Conservation (phyloP, 768 basidiomycete genomes). For the Clitopilus passeckerianus region DNA sequence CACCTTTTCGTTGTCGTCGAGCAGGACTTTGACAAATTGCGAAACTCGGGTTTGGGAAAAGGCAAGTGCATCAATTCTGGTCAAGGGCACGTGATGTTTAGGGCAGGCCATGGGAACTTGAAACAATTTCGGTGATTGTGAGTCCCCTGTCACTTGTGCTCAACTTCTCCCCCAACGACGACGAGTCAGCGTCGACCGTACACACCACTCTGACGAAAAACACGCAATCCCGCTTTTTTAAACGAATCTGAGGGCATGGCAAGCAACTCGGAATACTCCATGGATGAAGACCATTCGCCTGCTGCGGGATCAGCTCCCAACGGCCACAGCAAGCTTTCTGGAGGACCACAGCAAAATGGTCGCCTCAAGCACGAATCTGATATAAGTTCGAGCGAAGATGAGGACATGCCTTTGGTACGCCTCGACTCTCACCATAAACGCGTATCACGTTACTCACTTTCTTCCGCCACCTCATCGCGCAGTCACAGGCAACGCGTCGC, state of each 20-base stretch:
- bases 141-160: constrained; percentile 4
- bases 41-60: not conserved
- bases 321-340: constrained; percentile 25
- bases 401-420: constrained; percentile 69
- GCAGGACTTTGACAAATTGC: not conserved
- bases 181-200: not conserved
- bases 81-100: constrained; percentile 9
- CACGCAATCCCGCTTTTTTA: not conserved
- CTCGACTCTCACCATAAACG: constrained; percentile 6
- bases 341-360: constrained; percentile 42
- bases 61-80: constrained; percentile 24
- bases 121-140: not conserved
- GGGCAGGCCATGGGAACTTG: constrained; percentile 1
- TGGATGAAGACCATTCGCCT: constrained; percentile 57
- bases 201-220: not conserved
- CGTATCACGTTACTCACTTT: constrained; percentile 12
- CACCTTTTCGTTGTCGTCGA: constrained; percentile 6
- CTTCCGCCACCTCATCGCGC: constrained; percentile 20
- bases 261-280: constrained; percentile 44
- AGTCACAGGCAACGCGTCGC: constrained; percentile 53
- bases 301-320: constrained; percentile 38
- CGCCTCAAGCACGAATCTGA: constrained; percentile 31
- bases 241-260: constrained; percentile 27
- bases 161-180: constrained; percentile 9
- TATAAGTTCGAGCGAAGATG: constrained; percentile 61